phyloP scores from a whole-genome alignment of 2,329 filamentous ascomycete genomes.

The Sporothrix phasma region DNA sequence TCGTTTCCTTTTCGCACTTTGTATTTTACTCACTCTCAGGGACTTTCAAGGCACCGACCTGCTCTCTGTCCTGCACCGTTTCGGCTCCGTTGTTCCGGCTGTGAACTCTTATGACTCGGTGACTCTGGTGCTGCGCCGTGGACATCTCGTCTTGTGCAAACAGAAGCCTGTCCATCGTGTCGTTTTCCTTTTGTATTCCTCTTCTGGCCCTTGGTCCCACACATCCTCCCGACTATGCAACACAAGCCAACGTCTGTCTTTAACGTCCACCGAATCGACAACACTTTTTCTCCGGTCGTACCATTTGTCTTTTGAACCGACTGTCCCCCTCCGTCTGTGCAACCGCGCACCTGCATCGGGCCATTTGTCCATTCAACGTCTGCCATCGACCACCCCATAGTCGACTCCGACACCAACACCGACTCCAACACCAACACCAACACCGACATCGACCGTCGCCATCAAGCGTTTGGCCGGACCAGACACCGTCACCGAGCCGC shows the following conservation, averaged over 20 bases:
- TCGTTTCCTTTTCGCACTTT: constrained; percentile 8
- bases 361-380: neutral
- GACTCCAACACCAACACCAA: neutral
- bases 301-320: neutral
- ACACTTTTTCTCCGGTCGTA: neutral
- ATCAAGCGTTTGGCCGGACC: neutral
- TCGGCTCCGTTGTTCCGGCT: neutral
- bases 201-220: neutral
- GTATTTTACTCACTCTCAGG: neutral
- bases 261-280: neutral
- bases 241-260: neutral
- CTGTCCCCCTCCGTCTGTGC: neutral
- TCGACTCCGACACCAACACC: neutral
- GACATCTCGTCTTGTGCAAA: no score
- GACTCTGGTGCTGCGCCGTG: no score
- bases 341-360: neutral
- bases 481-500: neutral
- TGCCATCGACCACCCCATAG: neutral
- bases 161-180: neutral
- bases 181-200: neutral
- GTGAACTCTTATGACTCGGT: constrained; percentile 7
- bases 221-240: neutral
- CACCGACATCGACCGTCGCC: neutral
- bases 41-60: neutral
- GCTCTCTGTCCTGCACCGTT: neutral